Conservation (phyloP, 768 basidiomycete species). For the Hypsizygus marmoreus region DNA sequence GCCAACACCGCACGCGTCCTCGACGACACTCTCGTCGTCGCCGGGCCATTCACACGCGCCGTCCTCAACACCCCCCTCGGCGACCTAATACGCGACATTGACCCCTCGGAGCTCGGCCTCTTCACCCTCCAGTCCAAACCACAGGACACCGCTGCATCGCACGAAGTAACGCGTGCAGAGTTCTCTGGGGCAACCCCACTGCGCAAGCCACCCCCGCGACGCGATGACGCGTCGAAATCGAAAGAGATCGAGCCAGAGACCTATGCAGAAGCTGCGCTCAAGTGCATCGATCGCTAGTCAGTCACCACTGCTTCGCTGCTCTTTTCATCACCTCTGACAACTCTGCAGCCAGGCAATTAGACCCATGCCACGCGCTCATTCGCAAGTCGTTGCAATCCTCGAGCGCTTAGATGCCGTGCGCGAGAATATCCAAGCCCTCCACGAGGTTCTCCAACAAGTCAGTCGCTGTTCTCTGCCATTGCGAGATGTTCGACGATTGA, state of each 20-base stretch:
- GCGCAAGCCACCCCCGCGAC: constrained; percentile 42
- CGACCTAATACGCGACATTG: constrained; percentile 79
- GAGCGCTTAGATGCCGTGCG: constrained; percentile 40
- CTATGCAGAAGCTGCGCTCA: constrained; percentile 74
- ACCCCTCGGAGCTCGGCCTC: constrained; percentile 76
- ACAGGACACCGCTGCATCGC: constrained; percentile 26
- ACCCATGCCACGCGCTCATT: constrained; percentile 53
- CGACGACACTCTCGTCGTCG: constrained; percentile 20
- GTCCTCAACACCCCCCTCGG: constrained; percentile 64
- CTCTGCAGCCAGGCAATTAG: constrained; percentile 38
- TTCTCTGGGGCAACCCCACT: constrained; percentile 76
- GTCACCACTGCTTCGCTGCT: constrained; percentile 26
- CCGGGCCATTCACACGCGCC: constrained; percentile 62
- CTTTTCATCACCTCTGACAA: constrained; percentile 7
- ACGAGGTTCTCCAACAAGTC: constrained; percentile 33
- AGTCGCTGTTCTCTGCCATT: constrained; percentile 8
- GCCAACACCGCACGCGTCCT: constrained; percentile 31
- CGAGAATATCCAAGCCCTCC: constrained; percentile 37
- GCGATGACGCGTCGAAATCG: constrained; percentile 36
- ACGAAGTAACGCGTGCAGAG: constrained; percentile 63
- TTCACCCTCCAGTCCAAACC: constrained; percentile 55
- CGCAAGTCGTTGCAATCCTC: constrained; percentile 45
- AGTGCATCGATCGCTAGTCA: constrained; percentile 78
- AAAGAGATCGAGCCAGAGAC: constrained; percentile 69
- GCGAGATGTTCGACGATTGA: constrained; percentile 14